These are phyloP conservation scores for Podila horticola DNA, from an alignment of 192 early-diverging fungal species.

Conservation along the genomic window DNA sequence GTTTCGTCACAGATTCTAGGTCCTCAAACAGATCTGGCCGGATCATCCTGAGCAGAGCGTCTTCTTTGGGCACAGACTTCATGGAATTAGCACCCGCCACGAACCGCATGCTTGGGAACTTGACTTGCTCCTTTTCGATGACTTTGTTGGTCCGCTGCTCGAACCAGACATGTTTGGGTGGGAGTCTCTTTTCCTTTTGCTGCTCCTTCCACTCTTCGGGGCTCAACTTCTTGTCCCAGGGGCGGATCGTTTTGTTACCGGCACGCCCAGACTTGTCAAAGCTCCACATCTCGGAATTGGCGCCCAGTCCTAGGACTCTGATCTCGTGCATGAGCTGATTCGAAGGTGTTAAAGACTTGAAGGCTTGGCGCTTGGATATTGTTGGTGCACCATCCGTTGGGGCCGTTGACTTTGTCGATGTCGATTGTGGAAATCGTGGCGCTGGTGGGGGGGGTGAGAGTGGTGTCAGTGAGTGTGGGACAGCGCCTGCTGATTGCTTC, in stretches of 20 bases:
- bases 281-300: slow-evolving; percentile 35
- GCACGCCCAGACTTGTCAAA: slow-evolving; percentile 31
- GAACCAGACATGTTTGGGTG: slow-evolving; percentile 43
- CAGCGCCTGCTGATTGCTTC: neutral
- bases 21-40: slow-evolving; percentile 43
- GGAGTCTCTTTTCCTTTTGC: slow-evolving; percentile 22
- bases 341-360: slow-evolving; percentile 38
- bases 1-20: slow-evolving; percentile 15
- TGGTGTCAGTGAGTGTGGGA: neutral
- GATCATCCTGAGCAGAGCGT: slow-evolving; percentile 15
- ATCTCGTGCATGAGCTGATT: slow-evolving; percentile 44
- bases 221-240: slow-evolving; percentile 37
- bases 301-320: slow-evolving; percentile 28
- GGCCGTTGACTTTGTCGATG: neutral
- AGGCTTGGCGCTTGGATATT: slow-evolving; percentile 31
- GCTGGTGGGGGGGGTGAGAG: neutral
- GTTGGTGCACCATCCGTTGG: neutral
- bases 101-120: slow-evolving; percentile 41
- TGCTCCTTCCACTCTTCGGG: slow-evolving; percentile 27
- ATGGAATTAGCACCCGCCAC: slow-evolving; percentile 26
- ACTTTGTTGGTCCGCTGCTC: slow-evolving; percentile 34
- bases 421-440: neutral
- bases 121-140: slow-evolving; percentile 41
- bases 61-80: slow-evolving; percentile 28
- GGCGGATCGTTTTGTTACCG: slow-evolving; percentile 41